phyloP scores from a whole-genome alignment of 2,329 filamentous ascomycete species.

The Diplodia mutila region DNA sequence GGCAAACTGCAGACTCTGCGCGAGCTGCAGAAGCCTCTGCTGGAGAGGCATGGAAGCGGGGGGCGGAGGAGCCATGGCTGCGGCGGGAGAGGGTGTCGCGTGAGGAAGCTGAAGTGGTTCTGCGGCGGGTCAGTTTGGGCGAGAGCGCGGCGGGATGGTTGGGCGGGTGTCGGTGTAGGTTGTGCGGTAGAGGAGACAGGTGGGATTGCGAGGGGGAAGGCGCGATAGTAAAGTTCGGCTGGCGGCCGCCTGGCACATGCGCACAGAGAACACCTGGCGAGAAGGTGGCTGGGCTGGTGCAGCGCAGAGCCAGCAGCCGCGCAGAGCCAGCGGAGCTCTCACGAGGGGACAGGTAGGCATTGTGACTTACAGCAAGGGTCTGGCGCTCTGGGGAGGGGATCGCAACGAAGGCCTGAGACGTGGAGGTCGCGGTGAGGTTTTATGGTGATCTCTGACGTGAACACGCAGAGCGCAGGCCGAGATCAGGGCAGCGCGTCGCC shows the following conservation, averaged over 20 bases:
- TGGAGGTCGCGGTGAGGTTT: conserved; percentile 15
- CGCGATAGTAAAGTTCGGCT: conserved; percentile 12
- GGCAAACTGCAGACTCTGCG: conserved; percentile 89
- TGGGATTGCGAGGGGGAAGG: conserved; percentile 1
- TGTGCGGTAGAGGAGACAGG: not conserved
- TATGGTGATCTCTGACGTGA: conserved; percentile 26
- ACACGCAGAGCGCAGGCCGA: conserved; percentile 16
- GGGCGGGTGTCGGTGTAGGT: not conserved
- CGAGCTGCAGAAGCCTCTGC: conserved; percentile 76
- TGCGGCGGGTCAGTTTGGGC: conserved; percentile 16
- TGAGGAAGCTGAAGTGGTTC: conserved; percentile 29
- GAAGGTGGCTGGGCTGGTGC: conserved; percentile 34
- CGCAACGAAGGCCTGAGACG: not conserved
- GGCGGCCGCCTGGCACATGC: conserved; percentile 16
- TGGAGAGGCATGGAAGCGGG: conserved; percentile 69
- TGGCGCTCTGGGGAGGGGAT: conserved; percentile 1
- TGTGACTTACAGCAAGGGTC: conserved; percentile 36
- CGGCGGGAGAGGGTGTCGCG: conserved; percentile 34
- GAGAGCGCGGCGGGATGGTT: not conserved
- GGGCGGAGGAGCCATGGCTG: conserved; percentile 73
- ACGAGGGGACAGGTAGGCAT: conserved; percentile 1
- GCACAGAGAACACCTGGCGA: conserved; percentile 34
- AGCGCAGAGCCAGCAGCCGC: conserved; percentile 16
- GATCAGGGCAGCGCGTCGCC: conserved; percentile 22
- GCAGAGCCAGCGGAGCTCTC: not conserved